Conservation (phyloP, 169 alveolate species). For the Perkinsus marinus region DNA sequence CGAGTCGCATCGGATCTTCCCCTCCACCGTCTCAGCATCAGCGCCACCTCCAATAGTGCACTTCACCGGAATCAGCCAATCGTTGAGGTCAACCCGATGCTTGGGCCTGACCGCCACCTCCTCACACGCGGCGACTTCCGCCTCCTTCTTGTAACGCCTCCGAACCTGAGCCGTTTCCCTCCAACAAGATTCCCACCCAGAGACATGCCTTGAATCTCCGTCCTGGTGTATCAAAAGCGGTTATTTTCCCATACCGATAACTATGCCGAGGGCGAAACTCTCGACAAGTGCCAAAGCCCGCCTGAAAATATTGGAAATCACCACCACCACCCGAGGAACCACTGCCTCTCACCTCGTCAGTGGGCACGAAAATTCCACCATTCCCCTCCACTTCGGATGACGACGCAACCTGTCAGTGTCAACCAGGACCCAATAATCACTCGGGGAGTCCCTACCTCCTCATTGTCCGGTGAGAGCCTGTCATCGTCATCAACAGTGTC, state of each 20-base stretch:
- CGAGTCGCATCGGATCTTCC: neutral
- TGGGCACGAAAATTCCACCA: neutral
- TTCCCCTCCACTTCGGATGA: neutral
- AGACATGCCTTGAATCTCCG: neutral
- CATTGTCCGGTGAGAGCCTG: too few species aligned
- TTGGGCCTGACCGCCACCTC: neutral
- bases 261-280: neutral
- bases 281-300: neutral
- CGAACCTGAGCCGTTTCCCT: neutral
- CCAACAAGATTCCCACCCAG: neutral
- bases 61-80: neutral
- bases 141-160: neutral
- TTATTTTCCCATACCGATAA: neutral
- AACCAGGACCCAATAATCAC: too few species aligned
- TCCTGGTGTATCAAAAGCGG: neutral
- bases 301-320: neutral
- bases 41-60: neutral
- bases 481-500: too few species aligned
- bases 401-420: neutral
- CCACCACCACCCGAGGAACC: neutral
- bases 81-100: neutral
- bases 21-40: neutral
- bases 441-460: too few species aligned
- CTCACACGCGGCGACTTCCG: neutral
- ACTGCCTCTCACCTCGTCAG: neutral